Percentiles rank a stretch among this genome's conserved stretches.
These are phyloP conservation scores for Inga laurina DNA, from an alignment of 306 rosid species.

Conservation along the genomic window DNA sequence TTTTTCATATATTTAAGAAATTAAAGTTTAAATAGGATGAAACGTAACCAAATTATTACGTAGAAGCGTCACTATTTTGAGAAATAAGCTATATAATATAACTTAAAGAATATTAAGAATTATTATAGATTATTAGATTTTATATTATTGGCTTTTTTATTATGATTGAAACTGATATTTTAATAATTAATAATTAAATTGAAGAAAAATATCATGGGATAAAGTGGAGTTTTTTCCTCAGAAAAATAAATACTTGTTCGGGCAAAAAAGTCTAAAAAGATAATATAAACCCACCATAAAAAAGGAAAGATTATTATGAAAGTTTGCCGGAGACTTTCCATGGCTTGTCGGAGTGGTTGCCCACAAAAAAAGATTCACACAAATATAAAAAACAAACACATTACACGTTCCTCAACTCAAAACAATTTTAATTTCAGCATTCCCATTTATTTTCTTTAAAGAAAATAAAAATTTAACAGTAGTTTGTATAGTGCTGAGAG, in stretches of 20 bases:
- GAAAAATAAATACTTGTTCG: neutral
- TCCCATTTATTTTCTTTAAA: neutral
- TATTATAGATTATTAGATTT: no score
- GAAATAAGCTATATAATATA: no score
- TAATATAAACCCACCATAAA: neutral
- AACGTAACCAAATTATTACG: neutral
- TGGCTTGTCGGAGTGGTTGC: conserved; percentile 77
- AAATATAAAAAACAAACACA: neutral
- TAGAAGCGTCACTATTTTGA: neutral
- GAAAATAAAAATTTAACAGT: neutral
- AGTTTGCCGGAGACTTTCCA: conserved; percentile 59
- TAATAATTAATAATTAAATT: neutral
- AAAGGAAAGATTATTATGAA: conserved; percentile 24
- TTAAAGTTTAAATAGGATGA: neutral
- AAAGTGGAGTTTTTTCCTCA: neutral
- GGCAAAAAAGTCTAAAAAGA: neutral
- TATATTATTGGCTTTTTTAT: no score
- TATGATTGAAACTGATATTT: neutral
- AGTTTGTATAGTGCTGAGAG: conserved; percentile 20
- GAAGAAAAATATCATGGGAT: neutral
- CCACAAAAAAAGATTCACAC: conserved; percentile 62
- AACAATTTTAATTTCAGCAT: neutral
- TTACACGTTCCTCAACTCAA: conserved; percentile 10
- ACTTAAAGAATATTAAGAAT: no score
- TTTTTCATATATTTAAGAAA: no score